Base-by-base conservation (phyloP, 257 asterid species). In the Lavandula angustifolia region DNA sequence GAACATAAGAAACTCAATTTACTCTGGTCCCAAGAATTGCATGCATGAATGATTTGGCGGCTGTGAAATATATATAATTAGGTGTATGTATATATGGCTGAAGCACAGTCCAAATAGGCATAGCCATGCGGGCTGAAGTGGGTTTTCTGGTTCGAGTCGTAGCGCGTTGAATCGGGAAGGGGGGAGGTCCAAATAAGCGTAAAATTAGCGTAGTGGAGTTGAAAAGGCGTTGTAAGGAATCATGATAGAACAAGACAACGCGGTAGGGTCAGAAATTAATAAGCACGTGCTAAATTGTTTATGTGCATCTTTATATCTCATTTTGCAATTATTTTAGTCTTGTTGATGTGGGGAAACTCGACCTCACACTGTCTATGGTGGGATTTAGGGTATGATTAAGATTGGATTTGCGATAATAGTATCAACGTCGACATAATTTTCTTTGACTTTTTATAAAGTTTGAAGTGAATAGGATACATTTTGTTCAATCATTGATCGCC, bases 151-250 rank as follows among this genome's bases (percentile, higher is more conserved):
- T 70, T 54, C 4, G 27, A 47, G 68, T 44, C 16, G n/a, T 58
- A 73, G 65, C 92, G 89, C 66, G 92, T 85, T 85, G 84, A 82
- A 77, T 64, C 62, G 12, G 11, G 54, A 22, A 22, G 27, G 27
- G 27, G 27, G 27, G 27, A 22, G 75, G 82, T 78, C 78, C 79
- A 71, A 84, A 18, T 79, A 37, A 68, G 87, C 75, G 86, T 73
- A 22, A 33, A 64, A 43, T 8, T 52, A 73, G 89, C 82, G 86
- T 75, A 22, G 27, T 1, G 27, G 27, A 0, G 27, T 1, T 22
- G 27, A 10, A 18, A 34, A 46, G 27, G n/a, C 13, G 48, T 38
- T 6, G 27, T 41, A 3, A 66, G 10, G 32, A 64, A 64, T 64
- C 54, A 57, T 60, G 40, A 52, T 66, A 54, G 73, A 66, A 34